These are phyloP conservation scores for Russula griseocarnosa DNA, from an alignment of 768 basidiomycete species.

Conservation along the genomic window DNA sequence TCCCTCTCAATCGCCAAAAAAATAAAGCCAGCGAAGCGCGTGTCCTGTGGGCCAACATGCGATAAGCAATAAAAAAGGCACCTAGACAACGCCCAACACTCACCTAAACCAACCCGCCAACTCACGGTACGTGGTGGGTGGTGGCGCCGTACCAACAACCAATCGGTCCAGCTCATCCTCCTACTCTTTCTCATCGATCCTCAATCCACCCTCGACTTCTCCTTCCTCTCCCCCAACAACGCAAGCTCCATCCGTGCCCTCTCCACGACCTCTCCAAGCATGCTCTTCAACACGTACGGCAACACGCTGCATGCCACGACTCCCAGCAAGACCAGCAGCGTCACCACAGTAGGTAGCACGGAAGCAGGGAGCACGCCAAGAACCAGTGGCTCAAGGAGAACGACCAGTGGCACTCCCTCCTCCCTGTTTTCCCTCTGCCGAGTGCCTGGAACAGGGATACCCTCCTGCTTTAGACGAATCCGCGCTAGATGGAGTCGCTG, in stretches of 20 bases:
- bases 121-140: too few relatives aligned
- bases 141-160: neutral
- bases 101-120: neutral
- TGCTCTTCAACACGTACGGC: conserved; percentile 19
- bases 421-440: neutral
- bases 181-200: neutral
- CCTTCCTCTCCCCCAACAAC: neutral
- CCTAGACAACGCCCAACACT: conserved; percentile 4
- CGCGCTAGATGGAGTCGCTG: conserved; percentile 51
- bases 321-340: conserved; percentile 33
- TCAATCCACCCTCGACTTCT: neutral
- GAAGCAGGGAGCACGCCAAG: conserved; percentile 58
- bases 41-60: conserved; percentile 2
- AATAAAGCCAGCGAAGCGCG: neutral
- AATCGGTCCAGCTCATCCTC: too few relatives aligned
- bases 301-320: conserved; percentile 21
- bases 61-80: neutral
- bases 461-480: conserved; percentile 50
- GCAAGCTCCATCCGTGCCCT: conserved; percentile 26
- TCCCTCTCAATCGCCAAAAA: too few relatives aligned
- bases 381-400: conserved; percentile 57
- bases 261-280: conserved; percentile 24
- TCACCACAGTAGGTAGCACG: conserved; percentile 36
- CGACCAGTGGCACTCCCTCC: conserved; percentile 43
- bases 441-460: conserved; percentile 44